phyloP scores from a whole-genome alignment of 805 yeast species.

The Kluyveromyces lactis region DNA sequence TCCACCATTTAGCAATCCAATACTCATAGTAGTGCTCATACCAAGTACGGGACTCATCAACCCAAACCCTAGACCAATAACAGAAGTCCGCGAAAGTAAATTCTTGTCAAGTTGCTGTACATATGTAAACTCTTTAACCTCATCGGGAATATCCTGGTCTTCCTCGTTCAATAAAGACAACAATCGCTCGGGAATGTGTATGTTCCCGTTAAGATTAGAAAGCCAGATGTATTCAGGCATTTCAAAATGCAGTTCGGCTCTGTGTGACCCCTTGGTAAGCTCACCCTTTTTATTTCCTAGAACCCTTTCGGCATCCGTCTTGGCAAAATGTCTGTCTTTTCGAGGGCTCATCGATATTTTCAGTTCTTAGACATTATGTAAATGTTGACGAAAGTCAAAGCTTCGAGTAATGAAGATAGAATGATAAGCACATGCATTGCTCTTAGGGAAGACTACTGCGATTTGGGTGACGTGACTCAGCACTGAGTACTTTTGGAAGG shows the following conservation, averaged over 20 bases:
- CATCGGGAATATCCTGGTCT: slow-evolving; percentile 42
- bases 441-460: no score
- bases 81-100: slow-evolving; percentile 52
- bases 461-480: no score
- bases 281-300: neutral
- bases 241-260: no score
- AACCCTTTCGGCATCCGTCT: no score
- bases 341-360: no score
- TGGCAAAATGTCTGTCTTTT: no score
- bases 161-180: slow-evolving; percentile 25
- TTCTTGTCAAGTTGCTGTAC: slow-evolving; percentile 64
- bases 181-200: slow-evolving; percentile 3
- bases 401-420: no score
- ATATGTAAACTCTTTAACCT: slow-evolving; percentile 64
- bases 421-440: no score
- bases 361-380: no score
- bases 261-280: no score
- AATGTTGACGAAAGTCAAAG: no score
- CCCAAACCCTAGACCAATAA: slow-evolving; percentile 72
- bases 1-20: slow-evolving; percentile 69
- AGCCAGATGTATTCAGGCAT: slow-evolving; percentile 21
- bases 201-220: slow-evolving; percentile 6
- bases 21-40: slow-evolving; percentile 62
- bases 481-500: no score
- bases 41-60: slow-evolving; percentile 80